Percentiles rank a stretch among this genome's conserved stretches.
These are phyloP conservation scores for Sutorius eximius DNA, from an alignment of 1,284 basidiomycete genomes.

Conservation along the genomic window DNA sequence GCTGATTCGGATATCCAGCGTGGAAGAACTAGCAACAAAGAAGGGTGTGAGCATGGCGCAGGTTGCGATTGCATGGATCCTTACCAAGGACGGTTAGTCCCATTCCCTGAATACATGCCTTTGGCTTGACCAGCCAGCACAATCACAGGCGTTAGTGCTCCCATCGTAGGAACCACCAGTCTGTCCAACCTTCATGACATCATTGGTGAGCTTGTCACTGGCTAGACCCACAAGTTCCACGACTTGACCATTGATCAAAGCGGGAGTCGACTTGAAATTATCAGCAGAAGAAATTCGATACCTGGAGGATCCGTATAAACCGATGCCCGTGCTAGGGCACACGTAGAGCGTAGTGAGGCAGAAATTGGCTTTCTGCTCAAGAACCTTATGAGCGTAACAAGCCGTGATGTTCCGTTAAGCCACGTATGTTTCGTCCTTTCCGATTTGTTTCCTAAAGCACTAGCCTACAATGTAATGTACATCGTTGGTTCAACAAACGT, in stretches of 20 bases:
- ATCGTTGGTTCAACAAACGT: too few relatives aligned
- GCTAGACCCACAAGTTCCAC: background rate
- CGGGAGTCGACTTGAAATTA: slow-evolving; percentile 39
- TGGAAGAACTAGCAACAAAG: slow-evolving; percentile 47
- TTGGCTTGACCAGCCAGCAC: background rate
- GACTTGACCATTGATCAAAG: slow-evolving; percentile 21
- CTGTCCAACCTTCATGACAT: slow-evolving; percentile 47
- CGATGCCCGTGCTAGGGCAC: slow-evolving; percentile 39
- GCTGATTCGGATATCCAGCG: slow-evolving; percentile 21
- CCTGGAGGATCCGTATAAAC: slow-evolving; percentile 46
- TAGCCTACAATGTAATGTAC: too few relatives aligned
- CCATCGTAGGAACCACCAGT: slow-evolving; percentile 49
- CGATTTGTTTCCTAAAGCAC: too few relatives aligned
- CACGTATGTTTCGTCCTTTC: background rate
- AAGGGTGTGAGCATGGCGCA: slow-evolving; percentile 50
- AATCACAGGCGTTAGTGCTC: slow-evolving; percentile 40
- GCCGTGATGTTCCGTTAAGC: background rate
- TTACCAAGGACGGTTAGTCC: slow-evolving; percentile 37
- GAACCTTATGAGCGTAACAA: background rate
- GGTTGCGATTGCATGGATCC: slow-evolving; percentile 51
- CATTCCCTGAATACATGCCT: background rate
- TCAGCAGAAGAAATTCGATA: slow-evolving; percentile 48
- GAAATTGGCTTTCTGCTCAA: background rate
- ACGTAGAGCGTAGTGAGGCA: slow-evolving; percentile 4
- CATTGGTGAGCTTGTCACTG: slow-evolving; percentile 33